A percentile compares a stretch with the other conserved stretches of the same genome.
phyloP scores from a whole-genome alignment of 768 basidiomycete species.

The Termitomyces sp. region DNA sequence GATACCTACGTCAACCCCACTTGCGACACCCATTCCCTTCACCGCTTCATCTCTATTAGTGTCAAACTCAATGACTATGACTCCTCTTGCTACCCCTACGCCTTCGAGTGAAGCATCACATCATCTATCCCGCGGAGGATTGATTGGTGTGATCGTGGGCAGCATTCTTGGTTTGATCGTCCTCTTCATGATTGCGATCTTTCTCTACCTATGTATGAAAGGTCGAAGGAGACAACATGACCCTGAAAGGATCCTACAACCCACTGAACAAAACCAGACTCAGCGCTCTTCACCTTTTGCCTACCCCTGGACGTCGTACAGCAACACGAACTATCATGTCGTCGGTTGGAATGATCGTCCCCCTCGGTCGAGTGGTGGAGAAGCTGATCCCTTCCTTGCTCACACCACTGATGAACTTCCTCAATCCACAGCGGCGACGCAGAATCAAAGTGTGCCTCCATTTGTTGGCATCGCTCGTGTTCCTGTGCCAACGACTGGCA shows the following conservation, averaged over 20 bases:
- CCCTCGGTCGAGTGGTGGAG: constrained; percentile 65
- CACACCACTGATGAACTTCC: constrained; percentile 19
- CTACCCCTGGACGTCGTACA: background rate
- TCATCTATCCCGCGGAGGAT: constrained; percentile 31
- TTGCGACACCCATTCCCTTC: constrained; percentile 25
- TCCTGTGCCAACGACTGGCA: constrained; percentile 31
- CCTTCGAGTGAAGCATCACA: constrained; percentile 5
- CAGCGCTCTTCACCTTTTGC: background rate
- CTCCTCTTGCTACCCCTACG: constrained; percentile 7
- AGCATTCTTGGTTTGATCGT: constrained; percentile 55
- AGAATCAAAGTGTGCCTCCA: constrained; percentile 16
- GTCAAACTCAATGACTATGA: constrained; percentile 17
- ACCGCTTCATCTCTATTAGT: constrained; percentile 19
- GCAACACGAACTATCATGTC: constrained; percentile 18
- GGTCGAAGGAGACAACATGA: constrained; percentile 34
- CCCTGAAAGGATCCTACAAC: constrained; percentile 8
- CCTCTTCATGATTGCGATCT: constrained; percentile 45
- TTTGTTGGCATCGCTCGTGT: constrained; percentile 29
- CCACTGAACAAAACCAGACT: background rate
- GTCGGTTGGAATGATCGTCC: constrained; percentile 54
- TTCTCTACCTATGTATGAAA: constrained; percentile 41
- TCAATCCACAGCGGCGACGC: constrained; percentile 9
- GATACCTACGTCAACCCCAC: constrained; percentile 23
- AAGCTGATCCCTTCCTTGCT: constrained; percentile 59
- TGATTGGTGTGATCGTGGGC: constrained; percentile 55